Conservation (phyloP, 108 stramenopile species). For the Cyclostephanos invisitatus region DNA sequence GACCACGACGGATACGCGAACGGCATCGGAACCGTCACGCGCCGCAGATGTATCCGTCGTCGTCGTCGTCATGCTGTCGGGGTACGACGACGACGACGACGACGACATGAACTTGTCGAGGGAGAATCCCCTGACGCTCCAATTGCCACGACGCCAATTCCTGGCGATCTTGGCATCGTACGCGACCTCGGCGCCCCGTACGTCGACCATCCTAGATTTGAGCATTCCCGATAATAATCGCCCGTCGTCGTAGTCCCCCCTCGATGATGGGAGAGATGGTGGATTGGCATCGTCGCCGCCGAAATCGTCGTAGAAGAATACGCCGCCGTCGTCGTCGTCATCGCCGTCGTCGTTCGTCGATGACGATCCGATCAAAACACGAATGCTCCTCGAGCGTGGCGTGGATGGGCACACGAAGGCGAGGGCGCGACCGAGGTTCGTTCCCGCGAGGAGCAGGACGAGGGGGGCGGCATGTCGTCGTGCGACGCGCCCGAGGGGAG, state of each 20-base stretch:
- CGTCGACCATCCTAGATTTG: conserved; percentile 29
- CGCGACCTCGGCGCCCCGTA: conserved; percentile 30
- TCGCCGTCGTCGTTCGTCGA: conserved; percentile 7
- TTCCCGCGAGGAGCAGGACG: not conserved
- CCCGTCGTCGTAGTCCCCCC: too few relatives aligned
- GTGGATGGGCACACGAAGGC: not conserved
- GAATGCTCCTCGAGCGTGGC: not conserved
- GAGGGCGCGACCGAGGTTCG: not conserved
- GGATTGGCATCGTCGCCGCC: conserved; percentile 12
- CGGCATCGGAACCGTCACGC: not conserved
- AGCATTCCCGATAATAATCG: not conserved
- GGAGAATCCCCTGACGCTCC: conserved; percentile 50
- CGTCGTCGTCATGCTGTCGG: not conserved
- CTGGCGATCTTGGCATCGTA: conserved; percentile 43
- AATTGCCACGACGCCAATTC: conserved; percentile 54
- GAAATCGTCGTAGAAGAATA: conserved; percentile 36
- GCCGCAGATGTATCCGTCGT: not conserved
- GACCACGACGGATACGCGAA: conserved; percentile 31
- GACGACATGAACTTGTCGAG: conserved; percentile 19
- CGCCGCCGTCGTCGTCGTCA: not conserved
- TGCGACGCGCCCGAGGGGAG: not conserved
- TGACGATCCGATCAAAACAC: not conserved
- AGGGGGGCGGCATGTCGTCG: not conserved
- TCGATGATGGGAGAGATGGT: conserved; percentile 1
- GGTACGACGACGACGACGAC: conserved; percentile 11